These are phyloP conservation scores for Corchorus olitorius DNA, from an alignment of 345 rosid species.

Conservation along the genomic window DNA sequence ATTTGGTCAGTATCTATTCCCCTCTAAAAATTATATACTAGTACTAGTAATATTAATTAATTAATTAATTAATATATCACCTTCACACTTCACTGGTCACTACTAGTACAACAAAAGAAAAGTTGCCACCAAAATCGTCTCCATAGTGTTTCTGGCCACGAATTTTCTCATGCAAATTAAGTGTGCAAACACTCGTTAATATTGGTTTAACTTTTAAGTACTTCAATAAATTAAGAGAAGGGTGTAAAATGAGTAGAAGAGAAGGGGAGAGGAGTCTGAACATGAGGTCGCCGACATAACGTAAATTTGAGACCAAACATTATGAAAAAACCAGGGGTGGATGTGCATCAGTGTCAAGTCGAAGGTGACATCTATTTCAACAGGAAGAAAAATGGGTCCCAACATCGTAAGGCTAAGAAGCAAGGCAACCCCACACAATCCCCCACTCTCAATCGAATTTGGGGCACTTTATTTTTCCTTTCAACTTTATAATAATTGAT, in stretches of 20 bases:
- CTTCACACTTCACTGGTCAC: too few species aligned
- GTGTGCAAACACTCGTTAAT: too few species aligned
- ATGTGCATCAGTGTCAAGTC: conserved; percentile 24
- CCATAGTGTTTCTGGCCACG: not conserved
- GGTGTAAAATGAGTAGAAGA: not conserved
- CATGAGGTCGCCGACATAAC: conserved; percentile 25
- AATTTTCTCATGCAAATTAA: too few species aligned
- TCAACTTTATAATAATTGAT: not conserved
- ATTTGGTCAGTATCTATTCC: not conserved
- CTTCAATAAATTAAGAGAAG: too few species aligned
- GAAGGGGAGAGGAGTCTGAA: not conserved
- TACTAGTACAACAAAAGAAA: not conserved
- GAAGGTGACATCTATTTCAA: not conserved
- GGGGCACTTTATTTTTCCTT: conserved; percentile 21
- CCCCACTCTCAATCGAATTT: not conserved
- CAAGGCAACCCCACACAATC: conserved; percentile 26
- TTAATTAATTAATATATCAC: too few species aligned
- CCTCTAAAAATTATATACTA: not conserved
- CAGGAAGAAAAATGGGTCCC: not conserved
- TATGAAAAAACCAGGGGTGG: conserved; percentile 21
- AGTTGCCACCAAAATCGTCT: not conserved
- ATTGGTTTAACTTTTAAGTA: too few species aligned
- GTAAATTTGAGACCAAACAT: conserved; percentile 33
- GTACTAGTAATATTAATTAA: too few species aligned
- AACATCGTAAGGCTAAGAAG: conserved; percentile 18